phyloP scores from a whole-genome alignment of 495 filamentous ascomycete species.

The Staphylotrichum longicolle region DNA sequence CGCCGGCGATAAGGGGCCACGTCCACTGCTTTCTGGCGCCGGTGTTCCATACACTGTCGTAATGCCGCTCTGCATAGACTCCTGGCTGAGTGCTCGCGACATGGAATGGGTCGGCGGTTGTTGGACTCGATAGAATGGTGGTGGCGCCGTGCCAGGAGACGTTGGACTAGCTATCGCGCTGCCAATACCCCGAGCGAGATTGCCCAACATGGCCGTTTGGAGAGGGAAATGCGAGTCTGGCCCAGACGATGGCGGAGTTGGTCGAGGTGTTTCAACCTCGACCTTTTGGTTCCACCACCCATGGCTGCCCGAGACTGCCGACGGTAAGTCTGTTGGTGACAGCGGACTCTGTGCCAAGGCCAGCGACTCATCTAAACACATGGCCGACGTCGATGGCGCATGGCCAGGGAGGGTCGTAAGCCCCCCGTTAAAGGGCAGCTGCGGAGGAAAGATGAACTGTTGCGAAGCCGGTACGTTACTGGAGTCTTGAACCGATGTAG shows the following conservation, averaged over 20 bases:
- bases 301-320: constrained; percentile 15
- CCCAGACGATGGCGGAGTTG: constrained; percentile 20
- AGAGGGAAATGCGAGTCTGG: constrained; percentile 14
- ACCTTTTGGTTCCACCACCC: constrained; percentile 29
- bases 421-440: constrained; percentile 14
- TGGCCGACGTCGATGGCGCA: constrained; percentile 16
- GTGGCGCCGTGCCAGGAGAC: constrained; percentile 17
- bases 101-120: constrained; percentile 19
- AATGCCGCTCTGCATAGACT: constrained; percentile 24
- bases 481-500: constrained; percentile 7
- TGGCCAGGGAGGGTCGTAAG: constrained; percentile 12
- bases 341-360: constrained; percentile 9
- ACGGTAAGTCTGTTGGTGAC: constrained; percentile 13
- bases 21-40: constrained; percentile 14
- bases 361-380: constrained; percentile 31
- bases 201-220: constrained; percentile 13
- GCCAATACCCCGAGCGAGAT: neutral
- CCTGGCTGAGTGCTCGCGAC: constrained; percentile 30
- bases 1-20: constrained; percentile 21
- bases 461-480: constrained; percentile 10
- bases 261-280: constrained; percentile 17
- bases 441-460: constrained; percentile 27
- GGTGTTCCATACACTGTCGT: constrained; percentile 20
- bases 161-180: constrained; percentile 21
- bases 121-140: constrained; percentile 24